Base-by-base conservation (phyloP, 352 stramenopile genomes). In the Phytophthora foliorum region DNA sequence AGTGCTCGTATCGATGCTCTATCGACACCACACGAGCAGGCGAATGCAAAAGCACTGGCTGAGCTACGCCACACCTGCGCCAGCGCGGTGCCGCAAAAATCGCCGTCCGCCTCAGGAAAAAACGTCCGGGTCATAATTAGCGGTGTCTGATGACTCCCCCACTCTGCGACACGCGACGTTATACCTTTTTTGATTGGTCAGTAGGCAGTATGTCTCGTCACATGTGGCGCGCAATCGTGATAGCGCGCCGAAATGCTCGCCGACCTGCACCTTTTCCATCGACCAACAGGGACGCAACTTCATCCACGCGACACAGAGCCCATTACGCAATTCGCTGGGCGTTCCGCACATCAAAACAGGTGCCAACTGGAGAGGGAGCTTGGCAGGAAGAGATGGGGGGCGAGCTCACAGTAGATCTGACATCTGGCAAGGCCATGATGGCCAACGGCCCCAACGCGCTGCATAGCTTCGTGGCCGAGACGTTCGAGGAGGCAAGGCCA, bases 401-500 rank as follows among this genome's bases (percentile, higher is more conserved):
- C 36, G 36, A 42, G 32, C 16, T 9, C 32, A 10, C 10, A 38
- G 32, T 16, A 10, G 32, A 31, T 31, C 14, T 39, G 11, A 17
- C 34, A 4, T 39, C 34, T 39, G 65, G 58, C 57, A 57, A 69
- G 50, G 54, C 41, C 38, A 75, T 85, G 49, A 75, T 88, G 64
- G 64, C 63, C 25, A 57, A 84, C 19, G 81, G 81, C 0, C 63
- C 81, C 1, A 29, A 74, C 0, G 63, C 65, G 16, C 64, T 88
- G 41, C 77, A 89, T 53, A 67, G 65, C 11, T 68, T 77, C 38
- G 49, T 86, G 42, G 75, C 76, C 6, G 25, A 62, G 34, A 74
- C 59, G 25, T 63, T 88, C 17, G 74, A 90, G 67, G 56, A n/a
- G 65, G 58, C 57, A 57, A 69, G 50, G 54, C 41, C 38, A 75